A percentile compares a stretch with the other conserved stretches of the same genome.
Evolutionary conservation across 768 basidiomycete species (phyloP).

Genomic region (Auriculariales sp.): DNA sequence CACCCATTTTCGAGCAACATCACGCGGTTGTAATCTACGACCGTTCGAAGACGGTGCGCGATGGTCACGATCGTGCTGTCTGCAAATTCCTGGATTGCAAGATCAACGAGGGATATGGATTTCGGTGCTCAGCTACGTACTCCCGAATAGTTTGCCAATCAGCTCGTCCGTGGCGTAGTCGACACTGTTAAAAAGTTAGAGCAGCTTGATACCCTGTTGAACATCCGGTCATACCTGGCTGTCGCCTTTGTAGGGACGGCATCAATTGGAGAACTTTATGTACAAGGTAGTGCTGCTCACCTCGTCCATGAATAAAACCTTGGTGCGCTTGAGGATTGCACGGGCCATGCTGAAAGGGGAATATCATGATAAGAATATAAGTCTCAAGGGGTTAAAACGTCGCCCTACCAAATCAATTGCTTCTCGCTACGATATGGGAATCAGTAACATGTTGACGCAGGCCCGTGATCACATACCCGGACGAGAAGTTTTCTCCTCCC

Average conservation of each 20-base stretch:
- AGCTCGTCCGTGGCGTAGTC: constrained; percentile 84
- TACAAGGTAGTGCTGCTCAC: constrained; percentile 16
- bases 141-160: constrained; percentile 69
- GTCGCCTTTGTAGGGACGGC: background rate
- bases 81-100: constrained; percentile 46
- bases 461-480: constrained; percentile 40
- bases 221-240: background rate
- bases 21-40: constrained; percentile 66
- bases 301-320: constrained; percentile 75
- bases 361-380: no score
- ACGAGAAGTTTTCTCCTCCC: constrained; percentile 82
- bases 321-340: constrained; percentile 67
- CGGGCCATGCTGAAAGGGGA: constrained; percentile 60
- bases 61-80: constrained; percentile 74
- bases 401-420: constrained; percentile 44
- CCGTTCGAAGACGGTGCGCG: constrained; percentile 63
- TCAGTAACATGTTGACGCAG: constrained; percentile 7
- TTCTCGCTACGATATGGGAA: constrained; percentile 37
- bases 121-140: constrained; percentile 26
- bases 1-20: constrained; percentile 4
- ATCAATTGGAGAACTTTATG: no score
- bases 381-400: background rate
- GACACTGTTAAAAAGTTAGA: constrained; percentile 33
- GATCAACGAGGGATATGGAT: background rate
- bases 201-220: no score